Base-by-base conservation (phyloP, 805 yeast genomes). In the Candida boidinii region DNA sequence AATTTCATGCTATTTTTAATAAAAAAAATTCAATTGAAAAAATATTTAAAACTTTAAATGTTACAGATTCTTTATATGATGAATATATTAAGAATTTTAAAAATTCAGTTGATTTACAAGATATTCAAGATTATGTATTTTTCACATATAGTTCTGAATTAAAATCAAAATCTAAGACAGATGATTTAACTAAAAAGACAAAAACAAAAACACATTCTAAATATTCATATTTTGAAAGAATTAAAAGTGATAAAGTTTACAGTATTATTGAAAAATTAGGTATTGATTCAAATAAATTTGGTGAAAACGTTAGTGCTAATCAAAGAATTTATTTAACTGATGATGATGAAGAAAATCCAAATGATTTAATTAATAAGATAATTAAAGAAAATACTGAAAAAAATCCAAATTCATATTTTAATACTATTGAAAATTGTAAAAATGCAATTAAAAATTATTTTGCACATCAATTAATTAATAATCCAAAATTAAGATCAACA, bases 61-160 rank as follows among this genome's bases (percentile, higher is more conserved):
- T 70, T 9, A 69, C 68, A 31, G 94, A 84, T 51, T 62, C 70
- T 17, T 58, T 74, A 15, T 66, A 69, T 32, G 70, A 68, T 22
- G 80, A 74, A 33, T 72, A 70, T 37, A 65, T 81, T 30, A 65
- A 55, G 17, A 54, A 62, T 13, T 76, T 86, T 17, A 70, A 67
- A 28, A 63, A 79, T 4, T 72, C 85, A 55, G 80, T 81, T 4
- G 94, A 85, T 38, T 68, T 80, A 35, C 96, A 90, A 56, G 98
- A 92, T 60, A 62, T 86, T 23, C 76, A 79, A 46, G 95, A 88
- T 40, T 88, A 80, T 53, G 53, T 92, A 35, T 79, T 77, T 44
- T 92, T 88, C 60, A 64, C 69, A 2, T 80, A 76, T 46, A 70
- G 84, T n/a, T 56, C 65, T 3, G 70, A 73, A 40, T 55, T 80